Evolutionary conservation across 2,329 filamentous ascomycete genomes (phyloP).

Genomic region (Fusarium papillatum): DNA sequence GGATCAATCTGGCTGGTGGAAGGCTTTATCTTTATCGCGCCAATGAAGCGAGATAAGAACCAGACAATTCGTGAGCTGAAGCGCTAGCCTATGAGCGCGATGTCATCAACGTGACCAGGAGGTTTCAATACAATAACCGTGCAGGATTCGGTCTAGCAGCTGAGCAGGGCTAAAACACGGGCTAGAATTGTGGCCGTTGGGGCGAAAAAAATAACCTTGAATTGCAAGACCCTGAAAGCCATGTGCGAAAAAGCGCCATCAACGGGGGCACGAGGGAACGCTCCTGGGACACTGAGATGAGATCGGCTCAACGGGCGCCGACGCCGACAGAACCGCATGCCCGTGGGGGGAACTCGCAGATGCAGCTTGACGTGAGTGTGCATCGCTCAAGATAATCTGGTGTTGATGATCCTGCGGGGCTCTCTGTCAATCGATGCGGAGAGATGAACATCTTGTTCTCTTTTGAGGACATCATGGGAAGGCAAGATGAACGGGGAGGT

Average conservation of each 20-base stretch:
- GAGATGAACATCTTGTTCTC: conserved; percentile 3
- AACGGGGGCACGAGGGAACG: neutral
- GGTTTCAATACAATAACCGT: conserved; percentile 21
- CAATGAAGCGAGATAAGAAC: neutral
- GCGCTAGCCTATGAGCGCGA: neutral
- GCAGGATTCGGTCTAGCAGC: conserved; percentile 30
- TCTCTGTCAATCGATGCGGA: conserved; percentile 5
- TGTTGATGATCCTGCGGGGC: conserved; percentile 26
- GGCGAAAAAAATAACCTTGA: conserved; percentile 32
- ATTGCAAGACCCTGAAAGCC: conserved; percentile 23
- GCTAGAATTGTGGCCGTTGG: conserved; percentile 24
- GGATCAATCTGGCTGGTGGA: neutral
- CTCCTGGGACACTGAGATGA: neutral
- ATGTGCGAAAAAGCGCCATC: conserved; percentile 25
- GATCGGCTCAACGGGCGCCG: neutral
- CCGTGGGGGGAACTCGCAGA: conserved; percentile 8
- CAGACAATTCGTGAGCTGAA: neutral
- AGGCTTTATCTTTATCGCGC: neutral
- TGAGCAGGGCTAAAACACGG: conserved; percentile 18
- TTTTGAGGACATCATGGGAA: neutral
- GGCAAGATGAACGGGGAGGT: conserved; percentile 8
- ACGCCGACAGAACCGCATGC: neutral
- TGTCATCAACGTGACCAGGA: neutral
- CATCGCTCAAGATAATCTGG: neutral
- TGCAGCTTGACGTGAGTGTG: conserved; percentile 28